Percentiles rank a stretch among this genome's conserved stretches.
phyloP scores from a whole-genome alignment of 2,329 filamentous ascomycete species.

The Colletotrichum siamense region DNA sequence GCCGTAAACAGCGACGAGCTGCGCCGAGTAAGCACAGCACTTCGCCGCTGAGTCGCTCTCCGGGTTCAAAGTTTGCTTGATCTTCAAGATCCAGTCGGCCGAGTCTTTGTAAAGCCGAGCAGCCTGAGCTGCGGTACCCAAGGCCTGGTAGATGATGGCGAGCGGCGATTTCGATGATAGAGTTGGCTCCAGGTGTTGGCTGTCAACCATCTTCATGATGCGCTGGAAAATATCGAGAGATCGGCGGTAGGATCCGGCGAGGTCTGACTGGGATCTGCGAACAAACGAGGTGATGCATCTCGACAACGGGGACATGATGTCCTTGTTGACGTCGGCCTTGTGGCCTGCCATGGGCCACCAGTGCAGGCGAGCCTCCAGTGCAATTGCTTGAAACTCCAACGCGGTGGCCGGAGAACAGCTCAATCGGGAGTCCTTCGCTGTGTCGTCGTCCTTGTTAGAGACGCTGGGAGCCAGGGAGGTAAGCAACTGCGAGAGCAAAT shows the following conservation, averaged over 20 bases:
- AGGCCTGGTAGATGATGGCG: slow-evolving; percentile 54
- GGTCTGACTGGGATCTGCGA: slow-evolving; percentile 49
- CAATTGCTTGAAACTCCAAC: slow-evolving; percentile 69
- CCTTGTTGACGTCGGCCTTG: slow-evolving; percentile 63
- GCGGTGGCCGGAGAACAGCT: slow-evolving; percentile 62
- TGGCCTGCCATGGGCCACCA: slow-evolving; percentile 72
- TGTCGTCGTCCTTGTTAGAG: slow-evolving; percentile 65
- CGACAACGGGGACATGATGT: slow-evolving; percentile 69
- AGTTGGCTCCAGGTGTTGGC: slow-evolving; percentile 36
- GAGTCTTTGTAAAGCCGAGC: slow-evolving; percentile 55
- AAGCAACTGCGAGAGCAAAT: slow-evolving; percentile 68
- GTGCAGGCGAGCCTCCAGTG: slow-evolving; percentile 63
- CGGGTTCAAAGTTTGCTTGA: slow-evolving; percentile 43
- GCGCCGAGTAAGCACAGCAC: slow-evolving; percentile 58
- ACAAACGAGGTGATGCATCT: slow-evolving; percentile 67
- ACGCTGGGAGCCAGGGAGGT: slow-evolving; percentile 71
- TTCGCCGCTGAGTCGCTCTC: slow-evolving; percentile 52
- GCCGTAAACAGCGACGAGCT: slow-evolving; percentile 59
- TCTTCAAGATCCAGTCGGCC: slow-evolving; percentile 57
- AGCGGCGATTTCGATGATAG: slow-evolving; percentile 48
- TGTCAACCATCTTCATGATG: slow-evolving; percentile 36
- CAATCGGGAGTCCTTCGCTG: slow-evolving; percentile 57
- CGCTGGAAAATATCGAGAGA: slow-evolving; percentile 39
- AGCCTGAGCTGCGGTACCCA: slow-evolving; percentile 55
- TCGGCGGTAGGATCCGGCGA: slow-evolving; percentile 42